Evolutionary conservation across 2,329 filamentous ascomycete genomes (phyloP), one percentile per base, ranked within the genome.

Genomic region (Mycogone perniciosa): DNA sequence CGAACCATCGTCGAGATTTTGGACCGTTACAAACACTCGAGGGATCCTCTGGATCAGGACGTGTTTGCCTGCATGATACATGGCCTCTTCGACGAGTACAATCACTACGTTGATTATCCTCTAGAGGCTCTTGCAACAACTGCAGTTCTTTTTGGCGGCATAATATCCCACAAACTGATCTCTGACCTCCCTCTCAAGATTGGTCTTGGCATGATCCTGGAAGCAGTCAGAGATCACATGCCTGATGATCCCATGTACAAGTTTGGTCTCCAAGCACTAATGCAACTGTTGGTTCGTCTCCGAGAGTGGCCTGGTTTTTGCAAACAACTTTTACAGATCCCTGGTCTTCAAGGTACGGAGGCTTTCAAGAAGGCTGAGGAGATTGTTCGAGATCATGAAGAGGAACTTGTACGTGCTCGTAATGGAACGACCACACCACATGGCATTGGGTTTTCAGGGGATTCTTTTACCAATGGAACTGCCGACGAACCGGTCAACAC

Each of bases 61-160:
- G 80, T 96, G 6, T 99, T 99, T 65, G 88, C 92, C 10, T 96
- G 92, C 71, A 99, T 99, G 90, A 95, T 99, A 34, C 91, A 96
- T 62, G 93, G 93, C 1, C 75, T 99, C 4, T 96, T 99, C 60
- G 93, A 99, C 61, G 93, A 99, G 71, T 99, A 96, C 66, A 86
- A 86, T 50, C 95, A 96, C 63, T 99, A 96, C 65, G 82, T 87
- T 38, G 91, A 95, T 62, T 99, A 99, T 67, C 95, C 95, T 0
- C 76, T 96, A n/a, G 92, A 96, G 63, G 93, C 93, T 5, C 74
- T 99, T 46, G 92, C 92, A 6, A 97, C 92, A 8, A 99, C 93
- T 0, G 92, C 93, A 4, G 91, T 99, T 7, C 79, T 99, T 30
- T 99, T 99, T 65, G 93, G 93, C 50, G 93, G 92, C 30, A 93